A percentile compares a stretch with the other conserved stretches of the same genome.
Conservation (phyloP, 2,329 filamentous ascomycete genomes). For the Colletotrichum camelliae region DNA sequence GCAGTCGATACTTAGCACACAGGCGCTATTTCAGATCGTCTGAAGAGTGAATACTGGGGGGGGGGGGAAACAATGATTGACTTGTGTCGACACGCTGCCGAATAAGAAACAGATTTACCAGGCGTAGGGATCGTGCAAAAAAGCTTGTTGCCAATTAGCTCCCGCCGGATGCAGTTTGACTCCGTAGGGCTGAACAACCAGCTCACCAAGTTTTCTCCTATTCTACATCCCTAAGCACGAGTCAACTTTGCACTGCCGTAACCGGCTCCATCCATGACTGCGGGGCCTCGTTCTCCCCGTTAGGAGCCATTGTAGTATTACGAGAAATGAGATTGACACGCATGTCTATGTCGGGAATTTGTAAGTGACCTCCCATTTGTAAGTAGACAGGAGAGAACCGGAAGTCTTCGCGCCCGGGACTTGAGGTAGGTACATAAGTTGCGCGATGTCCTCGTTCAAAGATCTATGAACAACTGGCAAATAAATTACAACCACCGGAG, state of each 20-base stretch:
- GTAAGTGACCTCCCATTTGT: neutral
- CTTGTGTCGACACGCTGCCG: neutral
- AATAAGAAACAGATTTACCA: neutral
- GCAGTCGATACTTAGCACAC: neutral
- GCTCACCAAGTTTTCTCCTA: neutral
- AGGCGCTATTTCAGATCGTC: neutral
- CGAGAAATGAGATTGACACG: neutral
- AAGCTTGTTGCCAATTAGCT: neutral
- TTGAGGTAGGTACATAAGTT: neutral
- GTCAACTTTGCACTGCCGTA: neutral
- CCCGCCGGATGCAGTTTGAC: neutral
- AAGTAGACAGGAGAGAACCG: neutral
- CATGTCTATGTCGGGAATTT: neutral
- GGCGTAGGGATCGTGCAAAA: neutral
- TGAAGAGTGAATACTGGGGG: neutral
- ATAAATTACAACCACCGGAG: accelerated
- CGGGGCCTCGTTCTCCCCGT: neutral
- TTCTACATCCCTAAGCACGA: neutral
- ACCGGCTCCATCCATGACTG: neutral
- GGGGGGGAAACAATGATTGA: neutral
- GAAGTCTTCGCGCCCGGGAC: neutral
- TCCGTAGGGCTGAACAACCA: neutral
- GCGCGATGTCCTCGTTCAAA: accelerated
- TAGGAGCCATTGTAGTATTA: neutral
- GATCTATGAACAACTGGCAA: neutral